Percentiles rank a stretch among this genome's conserved stretches.
Evolutionary conservation across 768 basidiomycete species (phyloP).

Genomic region (Russula compacta): DNA sequence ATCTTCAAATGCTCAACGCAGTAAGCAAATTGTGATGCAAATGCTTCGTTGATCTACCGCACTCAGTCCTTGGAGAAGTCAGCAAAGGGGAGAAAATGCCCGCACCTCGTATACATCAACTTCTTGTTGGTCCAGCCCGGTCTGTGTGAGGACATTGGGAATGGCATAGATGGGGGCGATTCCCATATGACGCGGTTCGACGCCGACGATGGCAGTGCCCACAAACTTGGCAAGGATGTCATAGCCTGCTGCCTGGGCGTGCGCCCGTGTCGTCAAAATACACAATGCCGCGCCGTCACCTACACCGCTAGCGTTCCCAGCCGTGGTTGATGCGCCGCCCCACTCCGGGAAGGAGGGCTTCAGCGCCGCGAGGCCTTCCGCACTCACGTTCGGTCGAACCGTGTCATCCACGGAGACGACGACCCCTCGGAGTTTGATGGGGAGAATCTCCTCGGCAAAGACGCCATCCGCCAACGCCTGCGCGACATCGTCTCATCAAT

Average conservation of each 20-base stretch:
- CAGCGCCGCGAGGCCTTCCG: slow-evolving; percentile 63
- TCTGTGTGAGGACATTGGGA: slow-evolving; percentile 53
- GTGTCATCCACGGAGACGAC: slow-evolving; percentile 74
- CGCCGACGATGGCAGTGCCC: slow-evolving; percentile 67
- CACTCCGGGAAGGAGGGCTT: slow-evolving; percentile 85
- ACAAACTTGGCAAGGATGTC: slow-evolving; percentile 80
- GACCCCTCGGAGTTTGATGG: slow-evolving; percentile 63
- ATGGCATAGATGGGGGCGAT: slow-evolving; percentile 66
- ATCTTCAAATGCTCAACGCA: slow-evolving; percentile 75
- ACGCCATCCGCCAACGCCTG: slow-evolving; percentile 60
- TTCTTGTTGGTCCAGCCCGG: slow-evolving; percentile 60
- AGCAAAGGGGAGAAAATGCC: slow-evolving; percentile 3
- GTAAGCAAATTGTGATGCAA: slow-evolving; percentile 90
- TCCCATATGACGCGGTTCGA: slow-evolving; percentile 73
- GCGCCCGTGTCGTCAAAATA: slow-evolving; percentile 69
- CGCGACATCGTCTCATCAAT: not conserved
- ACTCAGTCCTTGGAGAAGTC: not conserved
- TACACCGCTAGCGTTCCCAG: slow-evolving; percentile 80
- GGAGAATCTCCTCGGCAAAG: slow-evolving; percentile 85
- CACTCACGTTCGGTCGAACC: slow-evolving; percentile 74
- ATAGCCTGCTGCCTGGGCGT: slow-evolving; percentile 69
- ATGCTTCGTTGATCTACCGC: slow-evolving; percentile 77
- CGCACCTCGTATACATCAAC: slow-evolving; percentile 67
- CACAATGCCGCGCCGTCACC: slow-evolving; percentile 90
- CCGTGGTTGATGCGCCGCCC: slow-evolving; percentile 63